Evolutionary conservation across 805 yeast genomes (phyloP), one percentile per base, ranked within the genome.

Genomic region (Candida adriatica): DNA sequence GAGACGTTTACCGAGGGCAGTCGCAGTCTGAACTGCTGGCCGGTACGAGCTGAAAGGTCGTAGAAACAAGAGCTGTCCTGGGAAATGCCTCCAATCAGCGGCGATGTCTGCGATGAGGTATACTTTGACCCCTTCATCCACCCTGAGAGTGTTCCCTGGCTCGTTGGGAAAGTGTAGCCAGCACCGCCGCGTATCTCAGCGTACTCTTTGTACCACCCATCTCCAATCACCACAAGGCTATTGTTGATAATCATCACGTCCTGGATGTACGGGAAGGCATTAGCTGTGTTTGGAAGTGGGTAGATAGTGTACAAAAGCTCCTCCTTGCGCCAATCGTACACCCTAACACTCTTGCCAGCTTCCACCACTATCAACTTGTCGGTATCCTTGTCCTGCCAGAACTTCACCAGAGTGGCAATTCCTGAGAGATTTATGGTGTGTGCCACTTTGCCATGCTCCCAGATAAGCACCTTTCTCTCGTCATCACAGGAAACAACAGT

Each of bases 151-250:
- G 41, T 35, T 1, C 39, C 25, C 16, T 43, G 40, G 8, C 32
- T n/a, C 2, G 38, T 26, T 8, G 53, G 41, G 13, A 23, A 32
- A 1, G 64, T 59, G 25, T 42, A 57, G 1, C 64, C 62, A 24
- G 61, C 46, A 15, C 64, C 64, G 14, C 60, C 61, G 15, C 30
- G 28, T 4, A 59, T 35, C 1, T 39, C 23, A 2, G 39, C 38
- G 36, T 53, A 59, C 14, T 43, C 37, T 31, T 57, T 56, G 50
- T 53, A 49, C 59, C 60, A 54, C 4, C 62, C 62, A 13, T 48
- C 42, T 2, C 62, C 63, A 13, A 56, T 34, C 7, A 56, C 59
- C 2, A 53, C 32, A 1, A 59, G 18, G 23, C 45, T 45, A 2
- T 45, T 53, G 15, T 52, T 42, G 16, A 36, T 24, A 4, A 50